These are phyloP conservation scores for Choanephora cucurbitarum DNA, from an alignment of 371 early-diverging fungal genomes.

Conservation along the genomic window DNA sequence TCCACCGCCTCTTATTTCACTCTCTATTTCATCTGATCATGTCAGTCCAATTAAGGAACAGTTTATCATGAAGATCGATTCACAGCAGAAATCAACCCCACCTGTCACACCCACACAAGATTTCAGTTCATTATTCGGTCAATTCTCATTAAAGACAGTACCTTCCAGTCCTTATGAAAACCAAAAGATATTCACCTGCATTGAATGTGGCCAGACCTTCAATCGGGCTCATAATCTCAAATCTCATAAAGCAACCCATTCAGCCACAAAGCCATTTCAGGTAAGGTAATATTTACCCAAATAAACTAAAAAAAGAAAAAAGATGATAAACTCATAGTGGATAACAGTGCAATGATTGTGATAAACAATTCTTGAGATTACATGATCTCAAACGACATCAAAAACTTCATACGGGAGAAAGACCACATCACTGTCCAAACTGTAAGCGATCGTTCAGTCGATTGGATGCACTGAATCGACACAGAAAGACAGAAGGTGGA, in stretches of 20 bases:
- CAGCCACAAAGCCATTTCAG: slow-evolving; percentile 47
- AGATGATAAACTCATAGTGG: too few relatives aligned
- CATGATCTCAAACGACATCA: slow-evolving; percentile 80
- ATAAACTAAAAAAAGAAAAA: slow-evolving; percentile 16
- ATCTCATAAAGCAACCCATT: slow-evolving; percentile 50
- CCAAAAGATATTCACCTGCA: slow-evolving; percentile 24
- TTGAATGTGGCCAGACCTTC: slow-evolving; percentile 44
- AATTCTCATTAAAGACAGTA: slow-evolving; percentile 22
- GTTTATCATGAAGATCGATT: background rate
- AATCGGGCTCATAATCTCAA: slow-evolving; percentile 52
- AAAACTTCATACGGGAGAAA: slow-evolving; percentile 76
- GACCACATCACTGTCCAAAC: slow-evolving; percentile 53
- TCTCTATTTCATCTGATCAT: slow-evolving; percentile 1
- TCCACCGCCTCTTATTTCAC: background rate
- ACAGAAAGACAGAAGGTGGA: slow-evolving; percentile 66
- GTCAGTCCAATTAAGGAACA: background rate
- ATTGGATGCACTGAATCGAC: slow-evolving; percentile 72
- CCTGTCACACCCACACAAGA: slow-evolving; percentile 8
- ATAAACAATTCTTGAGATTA: slow-evolving; percentile 61
- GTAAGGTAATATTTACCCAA: slow-evolving; percentile 29
- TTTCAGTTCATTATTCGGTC: slow-evolving; percentile 16
- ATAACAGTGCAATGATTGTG: slow-evolving; percentile 47
- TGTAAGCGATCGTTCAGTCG: slow-evolving; percentile 68
- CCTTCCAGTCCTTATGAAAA: background rate
- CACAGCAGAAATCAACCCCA: slow-evolving; percentile 6